Base-by-base conservation (phyloP, 1,284 basidiomycete species). In the Fistulinella cinereoalba region DNA sequence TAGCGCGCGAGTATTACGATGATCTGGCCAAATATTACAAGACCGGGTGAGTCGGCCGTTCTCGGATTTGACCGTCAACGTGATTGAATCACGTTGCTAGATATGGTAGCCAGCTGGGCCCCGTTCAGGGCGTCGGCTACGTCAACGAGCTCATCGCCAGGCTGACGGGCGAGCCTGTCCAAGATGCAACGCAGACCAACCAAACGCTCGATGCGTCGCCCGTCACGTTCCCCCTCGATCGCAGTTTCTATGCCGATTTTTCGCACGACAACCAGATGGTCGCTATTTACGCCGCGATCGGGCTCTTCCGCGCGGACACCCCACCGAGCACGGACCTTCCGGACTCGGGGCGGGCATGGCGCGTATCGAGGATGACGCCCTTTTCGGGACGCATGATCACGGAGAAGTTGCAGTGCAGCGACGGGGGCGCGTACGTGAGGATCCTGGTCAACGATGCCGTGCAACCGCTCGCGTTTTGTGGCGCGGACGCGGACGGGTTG, bases 131-230 rank as follows among this genome's bases (percentile, higher is more conserved):
- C 38, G 84, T 92, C 12, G 92, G 91, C 10, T 94, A 87, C 60
- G 72, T 89, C 56, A 92, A 92, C 62, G 91, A 94, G 66, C 79
- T 95, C 19, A 66, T 94, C n/a, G 88, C 89, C 0, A 80, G 92
- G 16, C 74, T 94, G 28, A 88, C 83, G 0, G 73, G 75, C 15
- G 63, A 68, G 13, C 74, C 80, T 1, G 85, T 88, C 6, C 62
- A 58, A 27, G 89, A 93, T 65, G 54, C 71, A 46, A 92, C 91
- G 0, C 85, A 86, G 56, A 89, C 86, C 9, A 93, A 93, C 65
- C 65, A 67, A n/a, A 94, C 91, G 1, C 76, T 94, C 25, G 83
- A 88, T 58, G 55, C 67, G 2, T 73, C 78, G 11, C 79, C 81
- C 0, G 55, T 56, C 3, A 89, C 87, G 0, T 94, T 94, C 67